These are phyloP conservation scores for Chenopodium suecicum DNA, from an alignment of 148 eudicot species.

Conservation along the genomic window DNA sequence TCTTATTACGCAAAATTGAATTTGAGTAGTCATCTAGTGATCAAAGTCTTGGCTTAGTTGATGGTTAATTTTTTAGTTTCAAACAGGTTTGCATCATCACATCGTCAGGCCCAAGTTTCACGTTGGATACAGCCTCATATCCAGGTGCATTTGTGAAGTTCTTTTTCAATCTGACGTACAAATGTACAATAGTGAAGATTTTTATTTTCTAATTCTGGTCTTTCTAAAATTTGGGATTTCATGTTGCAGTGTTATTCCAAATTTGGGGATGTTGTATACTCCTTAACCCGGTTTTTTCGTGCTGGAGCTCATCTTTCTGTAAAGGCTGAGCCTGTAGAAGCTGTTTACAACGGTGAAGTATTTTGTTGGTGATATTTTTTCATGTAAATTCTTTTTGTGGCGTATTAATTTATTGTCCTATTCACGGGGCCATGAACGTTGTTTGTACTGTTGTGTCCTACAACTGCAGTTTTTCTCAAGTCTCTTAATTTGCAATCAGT, in stretches of 20 bases:
- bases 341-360: constrained; percentile 41
- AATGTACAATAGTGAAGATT: background rate
- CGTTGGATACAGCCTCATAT: constrained; percentile 95
- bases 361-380: constrained; percentile 6
- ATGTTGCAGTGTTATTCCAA: constrained; percentile 75
- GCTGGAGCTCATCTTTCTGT: constrained; percentile 54
- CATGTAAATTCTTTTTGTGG: constrained; percentile 6
- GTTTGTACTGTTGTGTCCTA: background rate
- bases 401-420: background rate
- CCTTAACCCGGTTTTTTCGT: constrained; percentile 90
- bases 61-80: constrained; percentile 10
- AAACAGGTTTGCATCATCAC: constrained; percentile 67
- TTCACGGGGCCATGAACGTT: background rate
- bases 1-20: no score
- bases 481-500: background rate
- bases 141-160: constrained; percentile 45
- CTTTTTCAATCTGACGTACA: background rate
- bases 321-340: constrained; percentile 41
- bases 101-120: constrained; percentile 83
- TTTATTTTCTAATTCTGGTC: constrained; percentile 8
- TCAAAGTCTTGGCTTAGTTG: background rate
- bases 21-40: no score
- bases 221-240: constrained; percentile 8
- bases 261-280: constrained; percentile 89
- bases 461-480: constrained; percentile 1